Evolutionary conservation across 129 eudicot genomes (phyloP), one percentile per base, ranked within the genome.

Genomic region (Lactuca saligna): DNA sequence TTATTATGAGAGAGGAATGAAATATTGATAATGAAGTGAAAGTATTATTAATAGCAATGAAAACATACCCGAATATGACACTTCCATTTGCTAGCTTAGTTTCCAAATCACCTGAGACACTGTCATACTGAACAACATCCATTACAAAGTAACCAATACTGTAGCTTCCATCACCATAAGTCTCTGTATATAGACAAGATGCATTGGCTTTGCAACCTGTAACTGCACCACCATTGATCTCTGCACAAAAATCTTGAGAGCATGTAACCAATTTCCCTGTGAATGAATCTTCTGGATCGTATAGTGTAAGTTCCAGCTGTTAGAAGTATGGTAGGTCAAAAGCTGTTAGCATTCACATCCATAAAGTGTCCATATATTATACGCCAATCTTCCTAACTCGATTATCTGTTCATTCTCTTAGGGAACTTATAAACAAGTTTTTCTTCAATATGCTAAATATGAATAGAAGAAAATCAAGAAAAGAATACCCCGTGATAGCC

Each of bases 71-170:
- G 70, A 91, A 91, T 67, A 84, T 80, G 67, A 91, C 95, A 86
- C 80, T 91, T 82, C 97, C 97, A 78, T 91, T 91, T 37, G 93
- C 83, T 62, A 85, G 72, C 61, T 77, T 86, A 31, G 97, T 91
- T 75, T 91, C 79, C 61, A 82, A 81, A 78, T 91, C 97, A 25
- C 97, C 97, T 65, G 97, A 91, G 25, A 91, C 94, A 56, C 83
- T 81, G 76, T 86, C 94, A 80, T 91, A 91, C 48, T 88, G 96
- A 41, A 91, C 90, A 46, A 86, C 61, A 64, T 91, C 97, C 77
- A 50, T 76, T 7, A 91, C 96, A 58, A 91, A 88, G 85, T 91
- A 88, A 66, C 97, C 97, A 68, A 84, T 70, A 73, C 86, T 91
- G 63, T 73, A 88, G 72, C 96, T 84, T 60, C 93, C 93, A 78